Conservation (phyloP, 371 early-diverging fungal species). For the Lichtheimia hyalospora region DNA sequence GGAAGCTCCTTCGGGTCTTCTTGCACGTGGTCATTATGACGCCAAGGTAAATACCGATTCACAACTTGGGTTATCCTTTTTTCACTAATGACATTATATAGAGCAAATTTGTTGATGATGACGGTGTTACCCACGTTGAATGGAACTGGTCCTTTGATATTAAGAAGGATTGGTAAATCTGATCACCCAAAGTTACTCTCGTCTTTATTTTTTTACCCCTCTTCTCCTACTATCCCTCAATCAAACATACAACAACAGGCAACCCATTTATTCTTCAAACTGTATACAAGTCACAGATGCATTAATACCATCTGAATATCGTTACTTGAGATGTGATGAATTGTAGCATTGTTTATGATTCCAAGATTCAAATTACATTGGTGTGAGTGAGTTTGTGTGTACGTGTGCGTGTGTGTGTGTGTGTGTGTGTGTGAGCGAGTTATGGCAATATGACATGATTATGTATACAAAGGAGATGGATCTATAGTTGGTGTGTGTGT, state of each 20-base stretch:
- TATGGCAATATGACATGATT: too few relatives aligned
- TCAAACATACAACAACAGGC: background rate
- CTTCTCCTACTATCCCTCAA: background rate
- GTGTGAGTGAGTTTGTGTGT: too few relatives aligned
- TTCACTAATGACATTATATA: conserved; percentile 6
- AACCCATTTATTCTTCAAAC: background rate
- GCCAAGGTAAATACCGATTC: conserved; percentile 54
- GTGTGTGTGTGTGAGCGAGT: too few relatives aligned
- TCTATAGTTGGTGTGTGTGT: too few relatives aligned
- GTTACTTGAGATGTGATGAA: too few relatives aligned
- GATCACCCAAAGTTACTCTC: background rate
- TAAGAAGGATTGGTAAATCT: conserved; percentile 68
- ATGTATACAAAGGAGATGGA: too few relatives aligned
- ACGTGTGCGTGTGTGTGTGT: too few relatives aligned
- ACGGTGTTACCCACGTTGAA: conserved; percentile 57
- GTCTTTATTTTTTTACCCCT: background rate
- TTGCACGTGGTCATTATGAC: conserved; percentile 89
- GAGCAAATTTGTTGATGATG: conserved; percentile 68
- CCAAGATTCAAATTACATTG: too few relatives aligned
- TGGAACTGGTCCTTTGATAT: conserved; percentile 71
- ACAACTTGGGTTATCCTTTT: too few relatives aligned
- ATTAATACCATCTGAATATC: too few relatives aligned
- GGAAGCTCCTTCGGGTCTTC: conserved; percentile 90
- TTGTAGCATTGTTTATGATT: too few relatives aligned
- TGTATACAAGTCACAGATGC: too few relatives aligned